Evolutionary conservation across 495 filamentous ascomycete genomes (phyloP).

Genomic region (Aspergillus leporis): DNA sequence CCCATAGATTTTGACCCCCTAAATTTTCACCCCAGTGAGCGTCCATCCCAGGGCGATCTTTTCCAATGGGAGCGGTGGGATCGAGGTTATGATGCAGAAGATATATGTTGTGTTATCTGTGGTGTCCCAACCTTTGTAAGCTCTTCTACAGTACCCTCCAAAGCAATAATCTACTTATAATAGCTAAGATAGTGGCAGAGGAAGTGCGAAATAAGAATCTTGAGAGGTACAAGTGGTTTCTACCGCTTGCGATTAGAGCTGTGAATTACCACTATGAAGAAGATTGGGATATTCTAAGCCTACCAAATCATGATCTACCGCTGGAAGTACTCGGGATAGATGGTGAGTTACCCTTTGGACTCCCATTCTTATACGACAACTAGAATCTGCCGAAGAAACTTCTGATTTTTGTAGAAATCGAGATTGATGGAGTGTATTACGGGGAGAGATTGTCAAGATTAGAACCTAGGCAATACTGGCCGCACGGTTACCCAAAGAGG

Average conservation of each 20-base stretch:
- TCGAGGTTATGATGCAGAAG: too few species aligned
- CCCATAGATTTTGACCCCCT: too few species aligned
- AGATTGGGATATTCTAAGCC: neutral
- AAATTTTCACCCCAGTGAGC: too few species aligned
- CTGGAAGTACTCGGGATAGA: neutral
- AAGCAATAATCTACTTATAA: too few species aligned
- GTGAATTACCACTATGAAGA: neutral
- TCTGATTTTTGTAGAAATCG: neutral
- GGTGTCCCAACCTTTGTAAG: too few species aligned
- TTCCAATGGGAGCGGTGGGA: too few species aligned
- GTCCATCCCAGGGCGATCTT: too few species aligned
- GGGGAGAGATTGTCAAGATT: neutral
- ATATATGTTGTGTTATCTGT: too few species aligned
- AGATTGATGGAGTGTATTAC: neutral
- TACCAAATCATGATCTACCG: too few species aligned
- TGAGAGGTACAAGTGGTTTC: slow-evolving; percentile 1
- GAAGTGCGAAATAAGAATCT: neutral
- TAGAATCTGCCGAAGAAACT: neutral
- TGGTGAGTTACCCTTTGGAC: neutral
- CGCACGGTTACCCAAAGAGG: too few species aligned
- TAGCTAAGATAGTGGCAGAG: too few species aligned
- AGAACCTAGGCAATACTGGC: neutral
- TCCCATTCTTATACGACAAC: neutral
- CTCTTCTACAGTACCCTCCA: too few species aligned
- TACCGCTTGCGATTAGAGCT: neutral